Evolutionary conservation across 345 rosid species (phyloP).

Genomic region (Viola odorata): DNA sequence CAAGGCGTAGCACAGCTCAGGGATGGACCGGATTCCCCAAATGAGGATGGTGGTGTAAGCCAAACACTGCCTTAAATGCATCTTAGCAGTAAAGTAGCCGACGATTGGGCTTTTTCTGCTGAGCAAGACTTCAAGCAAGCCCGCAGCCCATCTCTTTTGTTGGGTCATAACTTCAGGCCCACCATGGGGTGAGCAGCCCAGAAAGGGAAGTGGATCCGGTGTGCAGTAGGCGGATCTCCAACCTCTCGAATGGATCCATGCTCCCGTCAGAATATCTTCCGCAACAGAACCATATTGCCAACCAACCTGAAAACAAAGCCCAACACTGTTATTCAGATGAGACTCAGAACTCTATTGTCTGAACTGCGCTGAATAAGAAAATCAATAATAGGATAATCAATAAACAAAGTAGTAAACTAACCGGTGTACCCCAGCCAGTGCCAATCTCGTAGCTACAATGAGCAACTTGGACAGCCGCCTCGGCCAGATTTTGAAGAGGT

Average conservation of each 20-base stretch:
- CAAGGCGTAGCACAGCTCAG: conserved; percentile 48
- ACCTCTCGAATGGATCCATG: conserved; percentile 45
- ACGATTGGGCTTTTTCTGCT: conserved; percentile 34
- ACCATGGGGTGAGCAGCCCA: conserved; percentile 44
- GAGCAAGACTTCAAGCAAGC: conserved; percentile 46
- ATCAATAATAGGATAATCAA: too few species aligned
- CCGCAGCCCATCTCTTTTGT: conserved; percentile 59
- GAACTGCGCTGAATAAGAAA: too few species aligned
- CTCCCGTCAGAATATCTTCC: conserved; percentile 54
- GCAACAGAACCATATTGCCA: conserved; percentile 57
- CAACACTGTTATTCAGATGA: background rate
- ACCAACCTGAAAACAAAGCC: conserved; percentile 34
- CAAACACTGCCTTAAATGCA: conserved; percentile 46
- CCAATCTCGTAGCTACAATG: conserved; percentile 39
- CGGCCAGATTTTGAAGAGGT: conserved; percentile 12
- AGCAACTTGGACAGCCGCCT: conserved; percentile 43
- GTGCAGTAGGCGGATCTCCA: conserved; percentile 32
- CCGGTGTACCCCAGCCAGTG: conserved; percentile 54
- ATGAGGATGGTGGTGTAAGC: conserved; percentile 22
- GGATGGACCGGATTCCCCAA: conserved; percentile 47
- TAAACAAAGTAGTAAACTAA: too few species aligned
- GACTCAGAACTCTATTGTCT: too few species aligned
- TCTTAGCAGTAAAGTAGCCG: conserved; percentile 17
- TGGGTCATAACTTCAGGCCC: conserved; percentile 43
- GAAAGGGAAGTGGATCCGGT: conserved; percentile 48